Conservation (phyloP, 2,329 filamentous ascomycete species). For the Aureobasidium mangrovei region DNA sequence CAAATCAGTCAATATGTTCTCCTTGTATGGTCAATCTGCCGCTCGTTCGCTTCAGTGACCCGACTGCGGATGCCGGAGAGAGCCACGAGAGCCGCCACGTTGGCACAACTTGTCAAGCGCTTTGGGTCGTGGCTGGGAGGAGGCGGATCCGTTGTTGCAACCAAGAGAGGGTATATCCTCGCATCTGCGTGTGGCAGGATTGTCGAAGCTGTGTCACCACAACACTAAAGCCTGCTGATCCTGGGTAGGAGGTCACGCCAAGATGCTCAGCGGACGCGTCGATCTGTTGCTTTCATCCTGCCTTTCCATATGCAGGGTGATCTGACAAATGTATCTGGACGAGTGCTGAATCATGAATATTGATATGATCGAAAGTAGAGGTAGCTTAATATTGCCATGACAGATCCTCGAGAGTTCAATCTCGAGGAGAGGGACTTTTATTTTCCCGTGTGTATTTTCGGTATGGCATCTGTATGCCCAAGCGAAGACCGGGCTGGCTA, state of each 20-base stretch:
- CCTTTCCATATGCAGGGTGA: too few relatives aligned
- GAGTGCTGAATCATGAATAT: background rate
- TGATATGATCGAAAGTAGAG: too few relatives aligned
- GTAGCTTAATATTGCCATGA: background rate
- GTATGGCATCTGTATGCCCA: background rate
- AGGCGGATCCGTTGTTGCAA: slow-evolving; percentile 5
- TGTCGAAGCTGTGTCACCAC: slow-evolving; percentile 1
- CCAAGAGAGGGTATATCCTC: background rate
- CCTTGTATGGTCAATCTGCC: background rate
- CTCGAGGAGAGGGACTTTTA: background rate
- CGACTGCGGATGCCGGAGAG: background rate
- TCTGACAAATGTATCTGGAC: background rate
- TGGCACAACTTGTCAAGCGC: background rate
- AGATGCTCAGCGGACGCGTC: too few relatives aligned
- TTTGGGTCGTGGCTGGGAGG: background rate
- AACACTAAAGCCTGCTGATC: background rate
- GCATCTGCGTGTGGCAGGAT: background rate
- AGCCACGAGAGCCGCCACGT: background rate
- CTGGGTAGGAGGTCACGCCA: background rate
- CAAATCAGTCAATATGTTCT: background rate
- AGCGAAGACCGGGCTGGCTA: slow-evolving; percentile 1
- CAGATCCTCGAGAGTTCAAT: background rate
- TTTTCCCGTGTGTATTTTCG: background rate
- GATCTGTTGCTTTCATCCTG: too few relatives aligned
- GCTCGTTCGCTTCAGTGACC: background rate